A percentile compares a stretch with the other conserved stretches of the same genome.
Evolutionary conservation across 2,329 filamentous ascomycete genomes (phyloP).

Genomic region (Claviceps sp.): DNA sequence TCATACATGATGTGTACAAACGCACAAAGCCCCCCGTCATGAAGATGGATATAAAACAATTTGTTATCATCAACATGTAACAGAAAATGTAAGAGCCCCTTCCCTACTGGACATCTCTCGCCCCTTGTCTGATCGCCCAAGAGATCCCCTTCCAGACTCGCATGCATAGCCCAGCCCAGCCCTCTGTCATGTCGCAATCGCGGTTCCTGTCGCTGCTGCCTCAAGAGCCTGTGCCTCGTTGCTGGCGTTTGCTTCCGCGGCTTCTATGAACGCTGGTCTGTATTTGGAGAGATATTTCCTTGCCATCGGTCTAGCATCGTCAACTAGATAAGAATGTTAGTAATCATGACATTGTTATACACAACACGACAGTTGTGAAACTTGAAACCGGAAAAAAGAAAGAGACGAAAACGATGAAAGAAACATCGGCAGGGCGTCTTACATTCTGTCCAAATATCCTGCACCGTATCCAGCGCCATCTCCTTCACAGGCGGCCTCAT

Average conservation of each 20-base stretch:
- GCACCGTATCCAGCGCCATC: constrained; percentile 49
- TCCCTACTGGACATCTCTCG: too few species aligned
- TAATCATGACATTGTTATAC: neutral
- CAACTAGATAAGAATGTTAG: constrained; percentile 27
- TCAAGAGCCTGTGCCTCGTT: constrained; percentile 11
- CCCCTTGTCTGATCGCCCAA: neutral
- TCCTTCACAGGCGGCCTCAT: constrained; percentile 53
- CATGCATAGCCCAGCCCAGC: too few species aligned
- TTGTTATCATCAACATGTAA: too few species aligned
- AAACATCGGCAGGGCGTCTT: constrained; percentile 16
- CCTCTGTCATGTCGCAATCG: constrained; percentile 18
- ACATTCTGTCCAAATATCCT: constrained; percentile 56
- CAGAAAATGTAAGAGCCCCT: too few species aligned
- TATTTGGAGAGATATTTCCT: constrained; percentile 49
- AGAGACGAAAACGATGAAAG: neutral
- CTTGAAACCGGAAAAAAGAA: neutral
- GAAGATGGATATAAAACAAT: too few species aligned
- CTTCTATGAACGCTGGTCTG: constrained; percentile 37
- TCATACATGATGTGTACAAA: neutral
- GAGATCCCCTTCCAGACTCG: neutral
- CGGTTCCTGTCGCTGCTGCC: constrained; percentile 11
- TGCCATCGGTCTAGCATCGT: constrained; percentile 49
- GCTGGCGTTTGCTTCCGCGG: constrained; percentile 14
- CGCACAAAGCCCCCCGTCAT: too few species aligned
- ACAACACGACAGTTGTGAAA: neutral